These are phyloP conservation scores for Aureobasidium sp. DNA, from an alignment of 2,329 filamentous ascomycete species.

Conservation along the genomic window DNA sequence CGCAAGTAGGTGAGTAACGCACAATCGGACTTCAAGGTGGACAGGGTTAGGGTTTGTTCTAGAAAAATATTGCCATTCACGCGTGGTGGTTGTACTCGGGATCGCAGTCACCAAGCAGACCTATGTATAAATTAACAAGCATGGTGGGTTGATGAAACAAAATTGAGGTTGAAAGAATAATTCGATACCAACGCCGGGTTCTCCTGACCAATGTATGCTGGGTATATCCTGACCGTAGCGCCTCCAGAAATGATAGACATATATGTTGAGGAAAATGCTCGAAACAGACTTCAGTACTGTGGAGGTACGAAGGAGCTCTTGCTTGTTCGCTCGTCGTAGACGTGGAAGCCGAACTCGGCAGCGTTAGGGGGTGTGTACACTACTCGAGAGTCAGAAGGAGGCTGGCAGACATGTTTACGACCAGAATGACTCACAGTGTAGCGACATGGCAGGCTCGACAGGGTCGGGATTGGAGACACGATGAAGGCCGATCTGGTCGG, in stretches of 20 bases:
- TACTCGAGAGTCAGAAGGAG: slow-evolving; percentile 22
- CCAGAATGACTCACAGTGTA: slow-evolving; percentile 55
- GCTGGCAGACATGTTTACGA: neutral
- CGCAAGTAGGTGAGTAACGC: too few species aligned
- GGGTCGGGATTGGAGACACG: slow-evolving; percentile 68
- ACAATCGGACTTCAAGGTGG: too few species aligned
- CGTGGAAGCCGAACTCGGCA: slow-evolving; percentile 70
- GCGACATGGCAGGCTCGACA: slow-evolving; percentile 69
- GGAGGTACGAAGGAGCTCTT: slow-evolving; percentile 57
- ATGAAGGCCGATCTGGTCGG: slow-evolving; percentile 79
- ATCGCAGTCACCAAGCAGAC: neutral
- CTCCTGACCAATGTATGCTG: neutral
- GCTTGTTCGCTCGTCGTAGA: slow-evolving; percentile 73
- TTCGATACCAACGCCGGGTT: neutral
- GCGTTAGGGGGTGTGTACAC: slow-evolving; percentile 87
- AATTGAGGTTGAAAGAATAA: neutral
- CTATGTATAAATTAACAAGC: neutral
- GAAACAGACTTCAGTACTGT: neutral
- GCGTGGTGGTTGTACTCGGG: neutral
- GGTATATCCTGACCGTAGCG: slow-evolving; percentile 1
- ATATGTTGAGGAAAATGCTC: too few species aligned
- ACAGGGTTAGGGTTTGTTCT: neutral
- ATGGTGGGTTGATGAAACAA: neutral
- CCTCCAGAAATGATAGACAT: neutral
- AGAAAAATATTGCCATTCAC: neutral